These are phyloP conservation scores for Termitomyces sp. DNA, from an alignment of 768 basidiomycete genomes.

Conservation along the genomic window DNA sequence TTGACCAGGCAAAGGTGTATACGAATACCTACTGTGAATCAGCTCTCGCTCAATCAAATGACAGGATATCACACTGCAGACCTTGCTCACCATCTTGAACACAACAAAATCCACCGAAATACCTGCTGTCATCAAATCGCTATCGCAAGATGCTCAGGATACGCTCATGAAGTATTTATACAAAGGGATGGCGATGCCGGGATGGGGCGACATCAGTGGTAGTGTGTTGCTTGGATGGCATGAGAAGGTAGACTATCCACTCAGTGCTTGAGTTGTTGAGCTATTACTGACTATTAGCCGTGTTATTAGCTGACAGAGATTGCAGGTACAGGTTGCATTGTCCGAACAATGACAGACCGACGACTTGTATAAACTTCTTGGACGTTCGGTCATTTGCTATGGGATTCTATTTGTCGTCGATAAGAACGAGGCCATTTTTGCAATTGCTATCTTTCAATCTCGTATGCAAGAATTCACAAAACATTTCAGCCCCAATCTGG, in stretches of 20 bases:
- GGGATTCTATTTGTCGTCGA: not conserved
- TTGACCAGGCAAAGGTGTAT: constrained; percentile 87
- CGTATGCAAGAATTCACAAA: not conserved
- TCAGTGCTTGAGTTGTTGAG: constrained; percentile 12
- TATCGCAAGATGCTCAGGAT: constrained; percentile 78
- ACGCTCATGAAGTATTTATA: constrained; percentile 97
- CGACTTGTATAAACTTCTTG: constrained; percentile 39
- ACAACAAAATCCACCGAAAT: constrained; percentile 92
- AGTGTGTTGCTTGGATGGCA: constrained; percentile 85
- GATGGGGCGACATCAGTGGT: constrained; percentile 57
- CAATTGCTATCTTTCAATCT: not conserved
- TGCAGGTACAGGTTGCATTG: constrained; percentile 93
- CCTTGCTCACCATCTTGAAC: constrained; percentile 86
- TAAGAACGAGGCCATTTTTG: not conserved
- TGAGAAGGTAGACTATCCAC: constrained; percentile 66
- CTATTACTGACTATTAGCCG: not conserved
- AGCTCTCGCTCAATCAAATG: constrained; percentile 1
- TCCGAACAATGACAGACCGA: constrained; percentile 69
- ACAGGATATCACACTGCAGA: constrained; percentile 76
- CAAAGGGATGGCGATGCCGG: constrained; percentile 86
- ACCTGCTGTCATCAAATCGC: constrained; percentile 62
- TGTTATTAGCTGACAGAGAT: constrained; percentile 77
- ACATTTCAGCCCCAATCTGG: not conserved
- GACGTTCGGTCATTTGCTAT: not conserved
- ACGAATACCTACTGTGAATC: not conserved